Base-by-base conservation (phyloP, 2,329 filamentous ascomycete genomes). In the Clathrospora elynae region DNA sequence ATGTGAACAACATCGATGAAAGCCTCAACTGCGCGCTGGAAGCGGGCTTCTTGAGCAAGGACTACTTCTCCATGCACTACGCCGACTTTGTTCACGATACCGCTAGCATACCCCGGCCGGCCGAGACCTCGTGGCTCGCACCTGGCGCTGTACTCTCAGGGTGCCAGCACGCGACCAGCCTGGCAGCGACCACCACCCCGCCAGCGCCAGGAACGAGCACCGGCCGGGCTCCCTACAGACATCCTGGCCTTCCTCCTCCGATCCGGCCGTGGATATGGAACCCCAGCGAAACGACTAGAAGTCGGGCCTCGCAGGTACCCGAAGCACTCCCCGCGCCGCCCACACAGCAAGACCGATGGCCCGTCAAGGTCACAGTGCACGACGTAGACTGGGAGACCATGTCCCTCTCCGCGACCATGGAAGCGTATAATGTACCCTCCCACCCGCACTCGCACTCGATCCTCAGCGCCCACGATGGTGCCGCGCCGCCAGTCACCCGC, bases 391-490 rank as follows among this genome's bases (percentile, higher is more conserved):
- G 77, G 55, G 70, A 74, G 4, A 73, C 71, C 12, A 84, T 86
- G 81, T 81, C 80, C 0, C 66, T 87, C 12, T 80, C 81, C 14
- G 84, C 83, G 3, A 86, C 82, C 6, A 87, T 87, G 84, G 82
- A 85, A 66, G 84, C 84, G 4, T 85, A 84, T 68, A 83, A 86
- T 54, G 83, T 85, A 9, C 83, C 83, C 2, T 75, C 73, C 20
- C 71, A 75, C 43, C 61, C 65, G 1, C 62, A 66, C 34, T 50
- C 59, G 6, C 58, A 63, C 32, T 49, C 66, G 49, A 26, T 67
- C 32, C 49, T 61, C 58, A 42, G 24, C 37, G 52, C 39, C 38
- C 54, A 47, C 16, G 29, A 17, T 28, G 28, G 36, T 6, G 19
- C 40, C 10, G 13, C 50, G 3, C 43, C 44, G 5, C 53, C 57